phyloP scores from a whole-genome alignment of 306 rosid species.

The Alnus glutinosa region DNA sequence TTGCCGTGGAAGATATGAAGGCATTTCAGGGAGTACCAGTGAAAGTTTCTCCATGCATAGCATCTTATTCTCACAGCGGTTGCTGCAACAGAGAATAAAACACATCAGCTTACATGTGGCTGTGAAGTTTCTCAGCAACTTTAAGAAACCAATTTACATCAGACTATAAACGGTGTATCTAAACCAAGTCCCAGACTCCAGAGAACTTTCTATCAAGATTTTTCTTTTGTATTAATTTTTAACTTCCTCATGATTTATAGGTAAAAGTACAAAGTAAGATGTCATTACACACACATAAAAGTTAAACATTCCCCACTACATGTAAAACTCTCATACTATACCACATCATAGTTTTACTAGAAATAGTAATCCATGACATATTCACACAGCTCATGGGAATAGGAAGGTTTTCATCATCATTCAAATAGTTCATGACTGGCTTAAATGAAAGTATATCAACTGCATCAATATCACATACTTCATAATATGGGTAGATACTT shows the following conservation, averaged over 20 bases:
- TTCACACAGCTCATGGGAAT: neutral
- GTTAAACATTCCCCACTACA: neutral
- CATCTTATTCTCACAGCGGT: conserved; percentile 74
- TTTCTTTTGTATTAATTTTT: conserved; percentile 16
- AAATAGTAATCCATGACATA: neutral
- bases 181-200: neutral
- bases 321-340: neutral
- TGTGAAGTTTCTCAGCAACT: neutral
- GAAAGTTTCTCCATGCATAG: conserved; percentile 88
- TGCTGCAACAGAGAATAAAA: conserved; percentile 53
- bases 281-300: no score
- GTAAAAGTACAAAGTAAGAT: conserved; percentile 6
- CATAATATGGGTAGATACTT: neutral
- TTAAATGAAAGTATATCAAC: neutral
- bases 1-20: conserved; percentile 83
- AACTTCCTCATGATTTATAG: neutral
- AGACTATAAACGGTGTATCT: neutral
- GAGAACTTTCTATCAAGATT: conserved; percentile 19
- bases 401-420: neutral
- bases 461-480: neutral
- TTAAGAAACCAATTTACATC: conserved; percentile 3
- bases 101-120: neutral
- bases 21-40: conserved; percentile 84
- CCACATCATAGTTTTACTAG: neutral
- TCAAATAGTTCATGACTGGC: neutral